Evolutionary conservation across 2,329 filamentous ascomycete species (phyloP), one percentile per base, ranked within the genome.

Genomic region (Shiraia bambusicola): DNA sequence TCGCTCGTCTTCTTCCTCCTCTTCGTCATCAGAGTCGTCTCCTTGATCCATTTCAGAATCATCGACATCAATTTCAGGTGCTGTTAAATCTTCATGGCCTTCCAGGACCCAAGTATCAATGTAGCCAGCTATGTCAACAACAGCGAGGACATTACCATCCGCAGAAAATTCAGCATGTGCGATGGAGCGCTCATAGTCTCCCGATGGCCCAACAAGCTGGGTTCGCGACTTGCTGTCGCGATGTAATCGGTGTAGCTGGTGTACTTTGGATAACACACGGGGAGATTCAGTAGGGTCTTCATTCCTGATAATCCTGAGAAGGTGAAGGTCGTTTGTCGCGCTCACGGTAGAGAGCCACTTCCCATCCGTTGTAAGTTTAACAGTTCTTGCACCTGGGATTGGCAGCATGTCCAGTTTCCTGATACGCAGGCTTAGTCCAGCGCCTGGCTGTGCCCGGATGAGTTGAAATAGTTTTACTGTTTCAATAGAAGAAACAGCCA

Each of bases 21-120:
- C 78, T 17, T 74, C 72, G 27, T 69, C 66, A 17, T 69, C 65
- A 22, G 56, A 60, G 40, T 71, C 70, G 14, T 66, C 63, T 29
- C 63, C 55, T 7, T 59, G 53, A 6, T 42, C 46, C 16, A 52
- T 51, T 6, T 53, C 45, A 14, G 65, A 58, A 30, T 69, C 70
- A 25, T 56, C 56, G 32, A 64, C 54, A 17, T 73, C 64, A 24
- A 72, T 63, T 48, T 68, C 61, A 27, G 69, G 63, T 15, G 74
- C 70, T 11, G 69, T 71, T 2, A 61, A 50, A 51, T 81, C 77
- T 54, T 79, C 74, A 46, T 78, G 67, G 27, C 78, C 78, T 59
- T 81, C 77, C 40, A 95, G 70, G 1, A 89, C 72, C 87, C 91
- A 98, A 13, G 85, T 89, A 62, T 97, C 91, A 24, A 97, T 76